Conservation (phyloP, 768 basidiomycete genomes). For the Russula sp. region DNA sequence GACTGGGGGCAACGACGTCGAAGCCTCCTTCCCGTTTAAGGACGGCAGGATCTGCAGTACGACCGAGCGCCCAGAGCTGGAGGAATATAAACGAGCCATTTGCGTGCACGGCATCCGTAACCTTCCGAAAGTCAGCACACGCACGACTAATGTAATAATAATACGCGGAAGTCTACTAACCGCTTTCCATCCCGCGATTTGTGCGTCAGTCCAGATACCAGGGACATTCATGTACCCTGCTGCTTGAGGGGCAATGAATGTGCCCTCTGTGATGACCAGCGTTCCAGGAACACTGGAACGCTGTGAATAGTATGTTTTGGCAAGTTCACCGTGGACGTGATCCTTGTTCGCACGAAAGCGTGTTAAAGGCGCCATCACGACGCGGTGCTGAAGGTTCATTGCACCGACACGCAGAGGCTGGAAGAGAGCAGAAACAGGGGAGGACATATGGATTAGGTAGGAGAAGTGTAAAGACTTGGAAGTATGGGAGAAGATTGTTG, state of each 20-base stretch:
- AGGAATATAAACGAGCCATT: constrained; percentile 46
- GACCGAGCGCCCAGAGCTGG: constrained; percentile 56
- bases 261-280: constrained; percentile 53
- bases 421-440: constrained; percentile 34
- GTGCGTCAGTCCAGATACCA: constrained; percentile 59
- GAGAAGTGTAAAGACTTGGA: too few species aligned
- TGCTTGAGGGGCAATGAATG: constrained; percentile 44
- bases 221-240: constrained; percentile 48
- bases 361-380: constrained; percentile 51
- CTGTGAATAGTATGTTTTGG: constrained; percentile 44
- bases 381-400: constrained; percentile 40
- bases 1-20: constrained; percentile 21
- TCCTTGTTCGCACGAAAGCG: constrained; percentile 35
- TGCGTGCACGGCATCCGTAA: constrained; percentile 53
- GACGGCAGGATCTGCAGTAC: constrained; percentile 33
- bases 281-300: constrained; percentile 45
- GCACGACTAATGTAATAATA: not conserved
- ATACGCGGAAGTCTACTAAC: constrained; percentile 25
- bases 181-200: constrained; percentile 47
- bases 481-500: too few species aligned
- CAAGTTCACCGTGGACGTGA: constrained; percentile 36
- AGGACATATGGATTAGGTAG: not conserved
- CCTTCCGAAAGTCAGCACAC: constrained; percentile 29
- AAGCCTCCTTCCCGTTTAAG: constrained; percentile 35
- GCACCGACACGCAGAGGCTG: constrained; percentile 42